phyloP scores from a whole-genome alignment of 2,329 filamentous ascomycete genomes.

The Neonectria faginata region DNA sequence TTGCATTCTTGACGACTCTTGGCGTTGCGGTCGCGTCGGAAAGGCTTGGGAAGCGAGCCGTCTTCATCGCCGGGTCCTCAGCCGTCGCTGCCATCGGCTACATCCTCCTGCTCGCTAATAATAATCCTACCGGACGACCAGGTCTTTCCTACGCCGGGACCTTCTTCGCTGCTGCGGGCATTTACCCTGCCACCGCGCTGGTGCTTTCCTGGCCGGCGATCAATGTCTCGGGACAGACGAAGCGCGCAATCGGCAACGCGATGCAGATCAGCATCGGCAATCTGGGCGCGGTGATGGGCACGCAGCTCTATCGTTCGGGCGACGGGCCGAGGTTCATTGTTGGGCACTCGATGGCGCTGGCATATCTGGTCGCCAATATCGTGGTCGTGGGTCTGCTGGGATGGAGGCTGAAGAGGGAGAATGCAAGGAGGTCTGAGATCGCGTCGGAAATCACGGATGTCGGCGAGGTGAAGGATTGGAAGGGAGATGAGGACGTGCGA shows the following conservation, averaged over 20 bases:
- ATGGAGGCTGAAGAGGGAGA: conserved; percentile 67
- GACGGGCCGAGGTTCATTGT: conserved; percentile 73
- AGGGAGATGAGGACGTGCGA: conserved; percentile 71
- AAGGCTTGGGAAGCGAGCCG: conserved; percentile 64
- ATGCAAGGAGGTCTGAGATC: conserved; percentile 61
- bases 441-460: conserved; percentile 60
- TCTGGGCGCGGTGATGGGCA: conserved; percentile 74
- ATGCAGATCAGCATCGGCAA: conserved; percentile 81
- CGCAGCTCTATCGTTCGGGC: conserved; percentile 72
- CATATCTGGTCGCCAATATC: conserved; percentile 70
- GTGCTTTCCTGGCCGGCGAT: conserved; percentile 78
- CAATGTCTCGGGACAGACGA: conserved; percentile 78
- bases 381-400: conserved; percentile 65
- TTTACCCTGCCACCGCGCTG: conserved; percentile 73
- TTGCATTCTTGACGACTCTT: conserved; percentile 71
- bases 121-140: conserved; percentile 58
- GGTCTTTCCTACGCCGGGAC: conserved; percentile 71
- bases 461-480: conserved; percentile 64
- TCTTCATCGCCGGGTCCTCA: conserved; percentile 72
- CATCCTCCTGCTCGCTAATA: conserved; percentile 67
- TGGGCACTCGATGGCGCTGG: conserved; percentile 75
- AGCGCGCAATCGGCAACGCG: conserved; percentile 74
- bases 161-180: conserved; percentile 73
- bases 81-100: conserved; percentile 71
- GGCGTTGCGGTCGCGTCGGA: conserved; percentile 71